Conservation (phyloP, 768 basidiomycete genomes). For the Leccinum longicurvipes region DNA sequence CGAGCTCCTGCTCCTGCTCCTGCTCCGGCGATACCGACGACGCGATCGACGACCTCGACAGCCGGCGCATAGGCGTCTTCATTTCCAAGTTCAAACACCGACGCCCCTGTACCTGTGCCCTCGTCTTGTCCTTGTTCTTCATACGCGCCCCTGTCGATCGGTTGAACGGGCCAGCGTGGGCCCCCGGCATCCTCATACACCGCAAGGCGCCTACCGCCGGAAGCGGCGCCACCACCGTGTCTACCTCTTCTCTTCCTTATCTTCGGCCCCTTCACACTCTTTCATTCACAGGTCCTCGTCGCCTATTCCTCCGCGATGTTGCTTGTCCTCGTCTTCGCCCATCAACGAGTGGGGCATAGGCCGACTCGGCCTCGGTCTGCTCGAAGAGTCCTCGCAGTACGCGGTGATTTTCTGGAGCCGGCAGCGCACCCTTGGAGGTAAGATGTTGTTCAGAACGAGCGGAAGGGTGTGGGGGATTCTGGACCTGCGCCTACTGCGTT, state of each 20-base stretch:
- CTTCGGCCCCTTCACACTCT: too few relatives aligned
- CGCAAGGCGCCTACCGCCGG: conserved; percentile 23
- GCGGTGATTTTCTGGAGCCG: background rate
- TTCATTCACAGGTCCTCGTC: conserved; percentile 15
- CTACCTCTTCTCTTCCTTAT: conserved; percentile 34
- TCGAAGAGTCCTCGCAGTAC: conserved; percentile 5
- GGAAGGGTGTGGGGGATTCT: conserved; percentile 13
- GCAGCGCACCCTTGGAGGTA: conserved; percentile 5
- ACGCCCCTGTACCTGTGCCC: too few relatives aligned
- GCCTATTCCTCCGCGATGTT: conserved; percentile 22
- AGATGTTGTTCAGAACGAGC: conserved; percentile 10
- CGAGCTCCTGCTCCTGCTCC: too few relatives aligned
- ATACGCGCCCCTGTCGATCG: too few relatives aligned
- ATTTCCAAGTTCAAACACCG: too few relatives aligned
- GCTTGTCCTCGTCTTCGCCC: conserved; percentile 36
- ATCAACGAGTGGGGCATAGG: conserved; percentile 44
- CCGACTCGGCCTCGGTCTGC: conserved; percentile 18
- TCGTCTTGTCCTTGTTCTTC: conserved; percentile 23
- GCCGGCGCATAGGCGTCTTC: conserved; percentile 32
- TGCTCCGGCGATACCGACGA: conserved; percentile 33
- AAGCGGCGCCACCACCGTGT: conserved; percentile 33
- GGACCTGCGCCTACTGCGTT: conserved; percentile 2
- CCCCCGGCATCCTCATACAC: conserved; percentile 16
- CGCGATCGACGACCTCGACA: conserved; percentile 36
- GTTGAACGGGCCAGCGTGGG: conserved; percentile 6